These are phyloP conservation scores for Alternaria panax DNA, from an alignment of 2,329 filamentous ascomycete species.

Conservation along the genomic window DNA sequence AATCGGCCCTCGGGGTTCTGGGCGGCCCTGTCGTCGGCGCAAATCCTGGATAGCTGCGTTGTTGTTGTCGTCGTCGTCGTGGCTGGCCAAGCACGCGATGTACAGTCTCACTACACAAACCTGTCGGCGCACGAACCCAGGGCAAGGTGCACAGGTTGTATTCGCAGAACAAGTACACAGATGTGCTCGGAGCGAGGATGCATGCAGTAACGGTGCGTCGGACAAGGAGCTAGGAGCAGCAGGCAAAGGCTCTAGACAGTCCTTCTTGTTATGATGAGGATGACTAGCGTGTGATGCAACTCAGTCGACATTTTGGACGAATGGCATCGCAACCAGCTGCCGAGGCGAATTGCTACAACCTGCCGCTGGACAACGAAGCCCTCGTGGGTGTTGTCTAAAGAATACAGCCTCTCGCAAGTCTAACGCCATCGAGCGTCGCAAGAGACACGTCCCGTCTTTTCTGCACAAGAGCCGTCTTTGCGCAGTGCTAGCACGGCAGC, in stretches of 20 bases:
- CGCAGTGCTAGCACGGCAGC: neutral
- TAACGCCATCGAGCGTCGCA: slow-evolving; percentile 17
- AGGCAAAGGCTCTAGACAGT: slow-evolving; percentile 23
- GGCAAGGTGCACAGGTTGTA: slow-evolving; percentile 14
- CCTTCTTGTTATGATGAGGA: slow-evolving; percentile 20
- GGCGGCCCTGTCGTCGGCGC: slow-evolving; percentile 16
- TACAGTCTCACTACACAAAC: neutral
- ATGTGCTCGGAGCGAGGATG: slow-evolving; percentile 23
- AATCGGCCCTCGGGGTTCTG: neutral
- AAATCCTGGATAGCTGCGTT: slow-evolving; percentile 13
- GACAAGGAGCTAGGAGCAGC: slow-evolving; percentile 32
- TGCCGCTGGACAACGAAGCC: slow-evolving; percentile 16
- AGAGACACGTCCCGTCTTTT: neutral
- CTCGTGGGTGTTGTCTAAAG: slow-evolving; percentile 1
- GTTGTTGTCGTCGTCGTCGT: slow-evolving; percentile 15
- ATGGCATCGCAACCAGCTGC: slow-evolving; percentile 28
- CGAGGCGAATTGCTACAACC: slow-evolving; percentile 27
- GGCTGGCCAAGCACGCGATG: slow-evolving; percentile 19
- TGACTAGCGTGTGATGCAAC: slow-evolving; percentile 16
- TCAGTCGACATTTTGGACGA: slow-evolving; percentile 20
- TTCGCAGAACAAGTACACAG: slow-evolving; percentile 11
- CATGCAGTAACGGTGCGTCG: slow-evolving; percentile 28
- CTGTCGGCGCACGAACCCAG: slow-evolving; percentile 8
- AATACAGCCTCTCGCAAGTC: slow-evolving; percentile 20
- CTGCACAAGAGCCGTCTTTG: neutral